Base-by-base conservation (phyloP, 169 alveolate species). In the Plasmodium adleri region DNA sequence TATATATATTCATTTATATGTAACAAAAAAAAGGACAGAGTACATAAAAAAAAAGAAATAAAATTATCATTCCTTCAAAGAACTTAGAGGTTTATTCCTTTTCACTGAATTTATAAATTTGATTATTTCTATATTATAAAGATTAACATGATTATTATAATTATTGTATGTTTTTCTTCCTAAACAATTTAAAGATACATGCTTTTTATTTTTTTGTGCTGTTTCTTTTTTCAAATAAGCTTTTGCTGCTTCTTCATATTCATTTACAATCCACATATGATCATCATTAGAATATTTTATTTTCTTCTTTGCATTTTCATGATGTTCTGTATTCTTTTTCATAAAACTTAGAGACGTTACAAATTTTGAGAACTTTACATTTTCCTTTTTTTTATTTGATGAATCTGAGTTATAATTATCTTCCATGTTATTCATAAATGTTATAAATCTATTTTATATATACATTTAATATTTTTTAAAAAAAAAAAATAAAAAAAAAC, bases 311-410 rank as follows among this genome's bases (percentile, higher is more conserved):
- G 59, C 72, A 56, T 72, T 72, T 15, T 80, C 90, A 28, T 80
- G 83, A 10, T 80, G 49, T 39, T 80, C 68, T 67, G 13, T 58
- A 56, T 68, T 80, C 70, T 80, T 80, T 80, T 80, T 80, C 90
- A 80, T 80, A 80, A 80, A 80, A 52, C 90, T 66, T 24, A 80
- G 54, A 2, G 90, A 80, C n/a, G 90, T 80, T 12, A 80, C 90
- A 68, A 66, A 80, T 58, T 80, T 80, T 12, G 90, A 80, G 56
- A 80, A 80, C 59, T 80, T 80, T 9, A 32, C 72, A 58, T 80
- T 63, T 10, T 50, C 90, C 68, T 68, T 80, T 72, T 47, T 52
- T 68, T 45, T 80, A 28, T 54, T 43, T 64, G 49, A 49, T 20
- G 72, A 50, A 17, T 80, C 85, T 4, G 45, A 1, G 22, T 2